These are phyloP conservation scores for Vitis rupestris DNA, from an alignment of 164 flowering plant genomes.

Conservation along the genomic window DNA sequence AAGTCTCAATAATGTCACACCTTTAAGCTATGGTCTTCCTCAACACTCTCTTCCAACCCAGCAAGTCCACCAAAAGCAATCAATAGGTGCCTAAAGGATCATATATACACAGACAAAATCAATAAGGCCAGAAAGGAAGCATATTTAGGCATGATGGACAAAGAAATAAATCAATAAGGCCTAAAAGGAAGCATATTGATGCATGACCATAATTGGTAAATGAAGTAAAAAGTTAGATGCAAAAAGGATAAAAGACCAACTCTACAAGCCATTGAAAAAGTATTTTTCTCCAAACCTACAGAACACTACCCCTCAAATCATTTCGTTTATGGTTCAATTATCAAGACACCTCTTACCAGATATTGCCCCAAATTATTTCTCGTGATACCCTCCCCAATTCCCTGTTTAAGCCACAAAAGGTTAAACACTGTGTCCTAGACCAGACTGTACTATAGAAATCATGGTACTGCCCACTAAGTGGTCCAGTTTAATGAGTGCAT, in stretches of 20 bases:
- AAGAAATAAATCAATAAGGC: neutral
- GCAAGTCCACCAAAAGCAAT: slow-evolving; percentile 99
- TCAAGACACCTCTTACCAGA: neutral
- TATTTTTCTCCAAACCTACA: neutral
- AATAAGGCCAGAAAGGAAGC: neutral
- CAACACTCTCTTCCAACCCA: slow-evolving; percentile 90
- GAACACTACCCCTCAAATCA: neutral
- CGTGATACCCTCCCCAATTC: neutral
- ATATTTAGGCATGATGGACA: neutral
- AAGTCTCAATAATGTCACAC: slow-evolving; percentile 27
- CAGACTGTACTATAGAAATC: neutral
- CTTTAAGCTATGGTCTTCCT: slow-evolving; percentile 72
- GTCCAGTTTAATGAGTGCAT: neutral
- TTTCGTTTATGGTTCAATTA: neutral
- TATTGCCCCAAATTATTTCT: neutral
- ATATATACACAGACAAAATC: slow-evolving; percentile 11
- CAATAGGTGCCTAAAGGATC: slow-evolving; percentile 64
- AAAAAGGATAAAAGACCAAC: neutral
- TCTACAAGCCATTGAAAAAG: neutral
- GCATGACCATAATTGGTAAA: too few relatives aligned
- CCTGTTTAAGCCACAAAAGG: neutral
- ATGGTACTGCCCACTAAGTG: neutral
- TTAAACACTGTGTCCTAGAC: neutral
- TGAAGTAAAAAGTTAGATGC: too few relatives aligned
- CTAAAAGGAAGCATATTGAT: neutral